Base-by-base conservation (phyloP, 495 filamentous ascomycete genomes). In the Podospora pseudoanserina region DNA sequence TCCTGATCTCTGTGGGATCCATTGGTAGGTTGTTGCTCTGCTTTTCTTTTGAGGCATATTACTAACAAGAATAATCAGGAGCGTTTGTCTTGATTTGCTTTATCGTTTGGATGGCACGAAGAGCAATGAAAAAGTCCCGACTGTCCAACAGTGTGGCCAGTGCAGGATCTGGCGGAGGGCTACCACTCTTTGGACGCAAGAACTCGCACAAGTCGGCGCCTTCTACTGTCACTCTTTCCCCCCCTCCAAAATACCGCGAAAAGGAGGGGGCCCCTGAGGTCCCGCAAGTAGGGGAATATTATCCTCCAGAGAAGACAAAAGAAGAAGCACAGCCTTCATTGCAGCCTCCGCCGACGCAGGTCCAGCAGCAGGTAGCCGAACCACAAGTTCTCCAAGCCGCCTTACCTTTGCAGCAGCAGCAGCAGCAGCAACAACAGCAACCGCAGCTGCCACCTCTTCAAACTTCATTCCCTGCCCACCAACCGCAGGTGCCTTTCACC, bases 1-100 rank as follows among this genome's bases (percentile, higher is more conserved):
- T 80, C 18, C 67, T 85, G 65, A 79, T 86, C 66, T 82, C 82
- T 32, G 78, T 78, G 15, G 83, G 83, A 19, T 75, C 83, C 19
- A 85, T 86, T 67, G 82, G 84, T 86, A 74, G 71, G 77, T 26
- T 20, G 71, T 19, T 28, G 20, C 54, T 28, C 5, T 32, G 2
- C 16, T 32, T 3, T 18, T 23, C 23, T 19, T 16, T n/a, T 26
- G 7, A 32, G 63, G 18, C 13, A 15, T 53, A 26, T 20, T 13
- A 32, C 62, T 72, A 56, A 67, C 53, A 69, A 58, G 30, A n/a
- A 2, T 3, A 2, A 28, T 0, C 26, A 82, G 81, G 79, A 27
- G 75, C 72, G 5, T 83, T 83, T 58, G 77, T 83, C 20, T 56
- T 83, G 18, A 34, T 81, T 49, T 81, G 74, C 63, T 81, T 81